Evolutionary conservation across 1,139 yeast genomes (phyloP), one percentile per base, ranked within the genome.

Genomic region (Debaryomyces sp.): DNA sequence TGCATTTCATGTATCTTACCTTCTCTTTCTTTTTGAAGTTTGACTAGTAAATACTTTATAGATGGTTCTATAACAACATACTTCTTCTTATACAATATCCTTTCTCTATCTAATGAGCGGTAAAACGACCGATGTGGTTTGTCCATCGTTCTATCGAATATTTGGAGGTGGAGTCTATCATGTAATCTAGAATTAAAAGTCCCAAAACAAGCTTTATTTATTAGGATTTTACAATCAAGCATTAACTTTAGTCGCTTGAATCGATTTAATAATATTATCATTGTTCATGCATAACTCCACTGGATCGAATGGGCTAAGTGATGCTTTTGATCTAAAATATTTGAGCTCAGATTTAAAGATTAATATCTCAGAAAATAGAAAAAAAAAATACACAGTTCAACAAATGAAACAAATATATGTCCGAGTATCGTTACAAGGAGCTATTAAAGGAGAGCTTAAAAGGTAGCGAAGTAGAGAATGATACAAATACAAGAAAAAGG

Each of bases 41-140:
- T 62, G n/a, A 70, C 65, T 10, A 69, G 59, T 37, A 68, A 59
- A 43, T 67, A 61, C 23, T 54, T 56, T 1, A 71, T 49, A 1
- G 60, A 58, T 2, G 73, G 73, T 24, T 55, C 55, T 32, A 72
- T 48, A 9, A 46, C 49, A 3, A 62, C 51, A 7, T 29, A 37
- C 2, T 29, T 35, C 43, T 54, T 53, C 6, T 59, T 53, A 47
- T 67, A 70, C 13, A 54, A 48, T 5, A 23, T 43, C 5, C 57
- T 50, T 26, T 64, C 61, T 43, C 64, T 58, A 7, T 53, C 56
- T 17, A 67, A 46, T 24, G 58, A 49, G 32, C 61, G 59, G 47
- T 54, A 60, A 6, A 53, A 45, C n/a, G 58, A 52, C 37, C 75
- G 58, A 52, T 70, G 74, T 18, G 55, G 46, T 45, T 63, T 64